phyloP scores from a whole-genome alignment of 768 basidiomycete genomes.

The Hericium rajendrae region DNA sequence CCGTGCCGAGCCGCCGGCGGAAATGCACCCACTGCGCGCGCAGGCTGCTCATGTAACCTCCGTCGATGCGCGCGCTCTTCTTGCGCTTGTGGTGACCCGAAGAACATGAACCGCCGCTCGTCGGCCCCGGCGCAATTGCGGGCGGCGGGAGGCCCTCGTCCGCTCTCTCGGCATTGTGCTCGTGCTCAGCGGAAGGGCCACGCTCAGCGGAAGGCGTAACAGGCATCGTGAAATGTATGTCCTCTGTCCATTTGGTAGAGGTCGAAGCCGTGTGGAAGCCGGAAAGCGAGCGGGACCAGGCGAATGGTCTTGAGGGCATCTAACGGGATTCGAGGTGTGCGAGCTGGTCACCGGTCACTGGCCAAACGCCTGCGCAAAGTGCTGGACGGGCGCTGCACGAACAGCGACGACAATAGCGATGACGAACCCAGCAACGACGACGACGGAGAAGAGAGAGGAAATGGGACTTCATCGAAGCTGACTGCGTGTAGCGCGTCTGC shows the following conservation, averaged over 20 bases:
- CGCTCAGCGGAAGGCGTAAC: not conserved
- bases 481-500: too few relatives aligned
- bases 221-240: not conserved
- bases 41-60: constrained; percentile 17
- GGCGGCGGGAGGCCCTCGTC: constrained; percentile 6
- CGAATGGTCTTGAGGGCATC: constrained; percentile 1
- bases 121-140: constrained; percentile 1
- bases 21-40: constrained; percentile 40
- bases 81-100: constrained; percentile 20
- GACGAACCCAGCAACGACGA: too few relatives aligned
- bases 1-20: constrained; percentile 44
- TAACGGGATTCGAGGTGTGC: too few relatives aligned
- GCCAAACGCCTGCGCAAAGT: too few relatives aligned
- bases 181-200: not conserved
- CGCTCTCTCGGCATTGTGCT: not conserved
- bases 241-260: constrained; percentile 10
- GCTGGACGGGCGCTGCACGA: too few relatives aligned
- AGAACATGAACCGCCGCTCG: constrained; percentile 5
- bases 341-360: too few relatives aligned
- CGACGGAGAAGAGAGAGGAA: too few relatives aligned
- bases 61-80: constrained; percentile 30
- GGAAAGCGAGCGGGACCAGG: constrained; percentile 2
- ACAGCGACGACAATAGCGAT: too few relatives aligned
- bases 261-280: constrained; percentile 1
- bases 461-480: too few relatives aligned